phyloP scores from a whole-genome alignment of 1,284 basidiomycete genomes.

The Cryptococcus sp. region DNA sequence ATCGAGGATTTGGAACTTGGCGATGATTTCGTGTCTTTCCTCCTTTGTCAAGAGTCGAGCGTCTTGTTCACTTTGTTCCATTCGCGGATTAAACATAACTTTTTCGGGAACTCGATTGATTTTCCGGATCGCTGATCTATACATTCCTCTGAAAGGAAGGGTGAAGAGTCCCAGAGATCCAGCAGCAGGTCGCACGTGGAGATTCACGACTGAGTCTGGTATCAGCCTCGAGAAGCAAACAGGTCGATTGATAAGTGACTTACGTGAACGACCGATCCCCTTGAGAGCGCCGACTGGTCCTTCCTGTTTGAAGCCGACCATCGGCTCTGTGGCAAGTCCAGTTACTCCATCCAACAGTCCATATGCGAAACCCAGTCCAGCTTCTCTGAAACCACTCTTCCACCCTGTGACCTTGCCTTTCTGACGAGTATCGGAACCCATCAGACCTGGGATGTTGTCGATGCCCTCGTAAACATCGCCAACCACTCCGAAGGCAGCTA shows the following conservation, averaged over 20 bases:
- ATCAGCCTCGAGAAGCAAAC: neutral
- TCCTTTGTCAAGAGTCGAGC: neutral
- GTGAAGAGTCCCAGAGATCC: constrained; percentile 16
- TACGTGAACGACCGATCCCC: constrained; percentile 51
- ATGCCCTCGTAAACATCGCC: constrained; percentile 51
- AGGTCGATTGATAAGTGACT: constrained; percentile 16
- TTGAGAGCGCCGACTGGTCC: constrained; percentile 51
- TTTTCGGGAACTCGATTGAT: neutral
- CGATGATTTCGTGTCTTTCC: neutral
- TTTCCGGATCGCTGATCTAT: neutral
- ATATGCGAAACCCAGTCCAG: constrained; percentile 37
- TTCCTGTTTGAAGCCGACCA: constrained; percentile 47
- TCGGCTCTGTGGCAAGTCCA: constrained; percentile 52
- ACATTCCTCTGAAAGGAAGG: constrained; percentile 9
- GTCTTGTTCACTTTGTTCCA: neutral
- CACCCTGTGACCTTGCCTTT: constrained; percentile 48
- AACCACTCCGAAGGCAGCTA: constrained; percentile 35
- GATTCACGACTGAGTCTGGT: constrained; percentile 26
- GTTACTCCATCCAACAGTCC: constrained; percentile 54
- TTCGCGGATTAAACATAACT: neutral
- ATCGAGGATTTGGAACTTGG: neutral
- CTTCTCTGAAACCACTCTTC: constrained; percentile 51
- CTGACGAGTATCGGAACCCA: constrained; percentile 49
- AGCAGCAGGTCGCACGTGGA: constrained; percentile 48
- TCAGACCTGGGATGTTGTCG: constrained; percentile 50